Evolutionary conservation across 2,329 filamentous ascomycete genomes (phyloP).

Genomic region (Simplicillium aogashimaense): DNA sequence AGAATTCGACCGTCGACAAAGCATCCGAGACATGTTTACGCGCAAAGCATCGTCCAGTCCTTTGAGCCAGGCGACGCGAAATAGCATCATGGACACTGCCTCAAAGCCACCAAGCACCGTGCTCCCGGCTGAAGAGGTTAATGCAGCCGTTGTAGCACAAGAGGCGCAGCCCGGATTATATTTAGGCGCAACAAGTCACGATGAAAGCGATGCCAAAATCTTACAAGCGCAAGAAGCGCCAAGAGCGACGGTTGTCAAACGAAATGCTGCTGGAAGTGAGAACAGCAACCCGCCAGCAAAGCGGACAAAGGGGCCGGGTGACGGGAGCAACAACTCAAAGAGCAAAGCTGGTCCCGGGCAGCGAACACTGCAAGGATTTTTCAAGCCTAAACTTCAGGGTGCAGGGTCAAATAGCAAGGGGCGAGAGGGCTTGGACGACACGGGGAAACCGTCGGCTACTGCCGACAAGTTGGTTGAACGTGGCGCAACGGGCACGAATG

Average conservation of each 20-base stretch:
- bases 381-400: conserved; percentile 45
- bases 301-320: conserved; percentile 21
- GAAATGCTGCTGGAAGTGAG: conserved; percentile 12
- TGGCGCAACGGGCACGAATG: neutral
- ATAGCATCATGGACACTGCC: conserved; percentile 11
- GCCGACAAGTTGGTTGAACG: neutral
- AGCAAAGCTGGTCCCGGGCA: conserved; percentile 25
- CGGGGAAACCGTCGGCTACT: conserved; percentile 4
- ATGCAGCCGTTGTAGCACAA: neutral
- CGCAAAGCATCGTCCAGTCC: conserved; percentile 25
- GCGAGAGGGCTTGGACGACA: conserved; percentile 3
- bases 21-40: conserved; percentile 87
- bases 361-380: conserved; percentile 67
- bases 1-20: conserved; percentile 77
- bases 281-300: conserved; percentile 22
- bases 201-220: neutral
- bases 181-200: neutral
- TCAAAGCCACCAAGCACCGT: neutral
- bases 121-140: neutral
- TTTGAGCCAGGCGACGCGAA: conserved; percentile 11
- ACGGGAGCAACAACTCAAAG: conserved; percentile 15
- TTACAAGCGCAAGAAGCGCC: neutral
- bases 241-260: conserved; percentile 11
- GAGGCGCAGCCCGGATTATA: neutral
- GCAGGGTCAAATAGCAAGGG: no score